A percentile compares a stretch with the other conserved stretches of the same genome.
phyloP scores from a whole-genome alignment of 2,329 filamentous ascomycete species.

The Ophiostoma tasmaniense region DNA sequence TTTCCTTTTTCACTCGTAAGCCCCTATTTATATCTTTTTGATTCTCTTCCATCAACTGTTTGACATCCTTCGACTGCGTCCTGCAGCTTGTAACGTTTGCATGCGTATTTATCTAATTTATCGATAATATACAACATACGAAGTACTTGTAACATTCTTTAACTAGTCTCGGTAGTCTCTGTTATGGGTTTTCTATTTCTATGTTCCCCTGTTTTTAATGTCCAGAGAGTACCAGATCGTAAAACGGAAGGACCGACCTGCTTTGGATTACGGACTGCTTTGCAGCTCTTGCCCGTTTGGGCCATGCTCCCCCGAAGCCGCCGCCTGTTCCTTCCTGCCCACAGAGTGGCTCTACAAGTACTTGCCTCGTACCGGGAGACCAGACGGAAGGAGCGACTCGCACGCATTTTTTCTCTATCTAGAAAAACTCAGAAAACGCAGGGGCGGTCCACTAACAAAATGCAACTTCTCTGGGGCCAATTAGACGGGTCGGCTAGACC shows the following conservation, averaged over 20 bases:
- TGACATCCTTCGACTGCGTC: background rate
- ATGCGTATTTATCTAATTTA: background rate
- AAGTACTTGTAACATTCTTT: background rate
- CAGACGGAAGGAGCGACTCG: background rate
- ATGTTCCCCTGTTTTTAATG: background rate
- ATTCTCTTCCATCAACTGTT: background rate
- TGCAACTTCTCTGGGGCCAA: background rate
- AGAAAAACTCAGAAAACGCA: background rate
- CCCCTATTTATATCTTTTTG: background rate
- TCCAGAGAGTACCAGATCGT: background rate
- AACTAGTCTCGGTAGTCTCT: constrained; percentile 4
- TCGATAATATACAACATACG: background rate
- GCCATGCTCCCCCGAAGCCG: constrained; percentile 3
- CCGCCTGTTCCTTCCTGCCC: background rate
- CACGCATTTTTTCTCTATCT: background rate
- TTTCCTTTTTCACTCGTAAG: background rate
- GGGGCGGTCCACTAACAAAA: background rate
- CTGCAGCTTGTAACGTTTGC: background rate
- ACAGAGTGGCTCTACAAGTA: background rate
- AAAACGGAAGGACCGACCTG: constrained; percentile 2
- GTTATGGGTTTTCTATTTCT: background rate
- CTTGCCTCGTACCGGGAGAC: background rate
- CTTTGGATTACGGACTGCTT: background rate
- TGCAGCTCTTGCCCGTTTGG: background rate
- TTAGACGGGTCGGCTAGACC: background rate